Base-by-base conservation (phyloP, 164 flowering plant genomes). In the Stephania yunnanensis region DNA sequence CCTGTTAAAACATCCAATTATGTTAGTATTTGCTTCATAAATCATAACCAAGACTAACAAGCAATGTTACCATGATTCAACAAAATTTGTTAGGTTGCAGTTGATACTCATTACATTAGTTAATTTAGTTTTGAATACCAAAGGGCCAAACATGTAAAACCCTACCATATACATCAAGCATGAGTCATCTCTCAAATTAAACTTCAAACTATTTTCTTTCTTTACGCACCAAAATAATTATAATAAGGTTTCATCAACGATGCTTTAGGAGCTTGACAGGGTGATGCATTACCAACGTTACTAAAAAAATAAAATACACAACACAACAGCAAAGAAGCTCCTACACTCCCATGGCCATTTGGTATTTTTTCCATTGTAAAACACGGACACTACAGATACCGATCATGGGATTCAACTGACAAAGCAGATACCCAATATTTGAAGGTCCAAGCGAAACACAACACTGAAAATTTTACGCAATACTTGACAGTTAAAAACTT, bases 1-100 rank as follows among this genome's bases (percentile, higher is more conserved):
- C 75, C 99, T 95, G 87, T 76, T 46, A 85, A 65, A 72, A 50
- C 20, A 71, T 55, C 48, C 25, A 73, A 5, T 36, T n/a, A 46
- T n/a, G 42, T 76, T 22, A 7, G 46, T 10, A 68, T 52, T 53
- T 53, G 52, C n/a, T 73, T 73, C 73, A 45, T 78, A 78, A 58
- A 31, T 73, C 73, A 45, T 78, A 78, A 58, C 48, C 55, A 15
- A 63, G 11, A 67, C 13, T 48, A 67, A 3, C 5, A 30, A 25
- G 12, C 12, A 1, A 68, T n/a, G 5, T 11, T n/a, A 68, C 29
- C 5, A 11, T 69, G 5, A 36, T 36, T 36, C 42, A 36, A 4
- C 42, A 36, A 36, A 36, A 36, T 36, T 36, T 36, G 42, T 36
- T 36, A 36, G 42, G 4, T 2, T 36, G 42, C 25, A 25, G 25